Percentiles rank a stretch among this genome's conserved stretches.
Evolutionary conservation across 2,329 filamentous ascomycete genomes (phyloP).

Genomic region (Colletotrichum euphorbiae): DNA sequence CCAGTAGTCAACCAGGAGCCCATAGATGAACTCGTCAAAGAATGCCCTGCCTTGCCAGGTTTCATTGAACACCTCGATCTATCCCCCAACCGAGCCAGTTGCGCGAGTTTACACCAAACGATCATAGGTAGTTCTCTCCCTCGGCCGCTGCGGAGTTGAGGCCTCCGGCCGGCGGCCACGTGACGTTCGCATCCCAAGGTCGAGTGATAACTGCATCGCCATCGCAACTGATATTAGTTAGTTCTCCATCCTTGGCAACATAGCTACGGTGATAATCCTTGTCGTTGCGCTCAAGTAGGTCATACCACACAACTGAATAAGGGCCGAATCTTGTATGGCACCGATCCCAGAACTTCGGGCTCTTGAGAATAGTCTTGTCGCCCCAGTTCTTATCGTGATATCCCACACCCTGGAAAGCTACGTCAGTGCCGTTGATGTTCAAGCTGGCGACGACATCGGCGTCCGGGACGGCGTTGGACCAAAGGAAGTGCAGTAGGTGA

Average conservation of each 20-base stretch:
- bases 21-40: not conserved
- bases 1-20: not conserved
- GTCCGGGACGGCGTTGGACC: constrained; percentile 1
- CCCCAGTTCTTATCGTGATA: constrained; percentile 64
- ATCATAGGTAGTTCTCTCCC: not conserved
- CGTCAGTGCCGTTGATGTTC: not conserved
- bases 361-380: constrained; percentile 42
- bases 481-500: not conserved
- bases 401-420: constrained; percentile 45
- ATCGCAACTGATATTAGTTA: constrained; percentile 46
- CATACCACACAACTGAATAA: constrained; percentile 60
- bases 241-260: constrained; percentile 45
- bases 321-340: constrained; percentile 55
- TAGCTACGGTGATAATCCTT: constrained; percentile 45
- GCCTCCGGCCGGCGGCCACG: constrained; percentile 34
- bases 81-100: not conserved
- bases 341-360: constrained; percentile 52
- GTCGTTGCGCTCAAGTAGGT: constrained; percentile 45
- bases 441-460: not conserved
- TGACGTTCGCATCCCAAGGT: constrained; percentile 37
- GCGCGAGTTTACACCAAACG: not conserved
- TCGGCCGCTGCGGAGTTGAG: not conserved
- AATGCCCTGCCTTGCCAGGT: not conserved
- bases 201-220: constrained; percentile 36
- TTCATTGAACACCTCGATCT: not conserved